These are phyloP conservation scores for Acaromyces ingoldii DNA, from an alignment of 1,284 basidiomycete species.

Conservation along the genomic window DNA sequence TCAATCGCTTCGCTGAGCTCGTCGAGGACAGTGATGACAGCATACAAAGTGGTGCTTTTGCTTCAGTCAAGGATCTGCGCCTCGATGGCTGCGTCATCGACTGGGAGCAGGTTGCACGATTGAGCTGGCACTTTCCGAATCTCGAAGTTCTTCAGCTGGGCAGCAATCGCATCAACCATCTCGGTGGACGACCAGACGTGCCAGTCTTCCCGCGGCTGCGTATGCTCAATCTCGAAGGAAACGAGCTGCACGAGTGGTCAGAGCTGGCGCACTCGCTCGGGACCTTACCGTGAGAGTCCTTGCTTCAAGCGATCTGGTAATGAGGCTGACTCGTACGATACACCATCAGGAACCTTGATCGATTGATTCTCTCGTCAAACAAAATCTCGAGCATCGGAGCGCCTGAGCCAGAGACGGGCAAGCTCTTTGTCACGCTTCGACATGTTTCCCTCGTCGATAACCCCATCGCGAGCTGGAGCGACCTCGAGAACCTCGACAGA, in stretches of 20 bases:
- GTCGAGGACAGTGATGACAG: too few species aligned
- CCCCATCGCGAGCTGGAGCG: conserved; percentile 61
- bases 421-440: conserved; percentile 53
- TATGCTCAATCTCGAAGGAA: conserved; percentile 70
- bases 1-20: conserved; percentile 6
- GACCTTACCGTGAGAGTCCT: conserved; percentile 58
- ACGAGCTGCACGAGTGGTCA: conserved; percentile 63
- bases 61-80: conserved; percentile 62
- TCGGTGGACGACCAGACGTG: not conserved
- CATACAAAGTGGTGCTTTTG: not conserved
- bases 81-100: conserved; percentile 68
- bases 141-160: conserved; percentile 70
- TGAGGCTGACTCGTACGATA: not conserved
- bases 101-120: conserved; percentile 68
- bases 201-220: conserved; percentile 52
- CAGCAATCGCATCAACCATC: conserved; percentile 61
- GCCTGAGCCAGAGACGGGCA: conserved; percentile 35
- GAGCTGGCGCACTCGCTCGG: conserved; percentile 57
- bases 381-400: conserved; percentile 58
- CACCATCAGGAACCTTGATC: conserved; percentile 59
- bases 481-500: conserved; percentile 64
- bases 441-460: conserved; percentile 67
- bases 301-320: not conserved
- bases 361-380: conserved; percentile 68
- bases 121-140: conserved; percentile 64